Evolutionary conservation across 2,329 filamentous ascomycete genomes (phyloP).

Genomic region (Exophiala viscosa): DNA sequence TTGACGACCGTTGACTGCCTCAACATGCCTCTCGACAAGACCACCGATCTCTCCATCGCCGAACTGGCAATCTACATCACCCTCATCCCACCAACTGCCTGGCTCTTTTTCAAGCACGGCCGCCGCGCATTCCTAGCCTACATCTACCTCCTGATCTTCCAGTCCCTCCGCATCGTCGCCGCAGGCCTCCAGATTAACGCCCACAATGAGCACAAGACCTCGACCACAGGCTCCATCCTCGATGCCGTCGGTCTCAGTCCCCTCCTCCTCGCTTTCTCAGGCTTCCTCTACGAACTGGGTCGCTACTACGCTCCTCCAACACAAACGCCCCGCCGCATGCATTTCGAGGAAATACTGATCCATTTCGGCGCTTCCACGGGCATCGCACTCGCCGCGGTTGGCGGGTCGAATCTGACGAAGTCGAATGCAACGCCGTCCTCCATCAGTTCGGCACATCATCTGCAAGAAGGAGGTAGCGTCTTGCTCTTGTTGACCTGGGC

Average conservation of each 20-base stretch:
- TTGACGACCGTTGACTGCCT: no score
- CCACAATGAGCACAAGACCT: conserved; percentile 11
- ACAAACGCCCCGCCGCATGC: not conserved
- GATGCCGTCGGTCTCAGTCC: conserved; percentile 40
- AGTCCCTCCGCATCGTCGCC: conserved; percentile 37
- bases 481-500: conserved; percentile 12
- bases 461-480: conserved; percentile 6
- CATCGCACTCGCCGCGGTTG: conserved; percentile 8
- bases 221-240: conserved; percentile 34
- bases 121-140: conserved; percentile 38
- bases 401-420: conserved; percentile 7
- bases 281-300: conserved; percentile 39
- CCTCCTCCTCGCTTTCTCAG: conserved; percentile 31
- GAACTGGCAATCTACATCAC: conserved; percentile 35
- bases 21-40: conserved; percentile 11
- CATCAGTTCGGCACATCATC: conserved; percentile 6
- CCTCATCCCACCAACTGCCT: conserved; percentile 33
- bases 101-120: conserved; percentile 36
- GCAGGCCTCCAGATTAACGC: conserved; percentile 30
- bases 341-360: not conserved
- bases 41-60: conserved; percentile 13
- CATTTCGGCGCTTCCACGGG: conserved; percentile 11
- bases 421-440: not conserved
- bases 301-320: conserved; percentile 9
- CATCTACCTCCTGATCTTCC: conserved; percentile 40